Percentiles rank a stretch among this genome's conserved stretches.
Evolutionary conservation across 768 basidiomycete species (phyloP).

Genomic region (Amanita fuliginea): DNA sequence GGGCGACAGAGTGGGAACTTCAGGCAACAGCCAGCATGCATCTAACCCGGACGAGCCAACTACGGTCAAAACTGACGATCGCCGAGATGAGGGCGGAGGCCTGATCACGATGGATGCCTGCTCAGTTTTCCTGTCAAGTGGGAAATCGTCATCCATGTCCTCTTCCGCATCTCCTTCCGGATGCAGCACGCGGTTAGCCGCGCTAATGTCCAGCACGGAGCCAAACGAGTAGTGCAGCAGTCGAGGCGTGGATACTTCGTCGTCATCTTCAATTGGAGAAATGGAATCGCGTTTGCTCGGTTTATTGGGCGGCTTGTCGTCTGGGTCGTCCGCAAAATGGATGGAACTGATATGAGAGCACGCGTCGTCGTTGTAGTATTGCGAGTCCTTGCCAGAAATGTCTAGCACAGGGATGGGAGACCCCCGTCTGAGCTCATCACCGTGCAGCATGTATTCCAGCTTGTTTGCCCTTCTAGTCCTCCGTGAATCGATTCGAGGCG

Average conservation of each 20-base stretch:
- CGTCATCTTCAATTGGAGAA: neutral
- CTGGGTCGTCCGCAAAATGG: constrained; percentile 2
- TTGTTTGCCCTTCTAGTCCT: neutral
- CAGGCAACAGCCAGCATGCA: neutral
- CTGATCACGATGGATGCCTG: neutral
- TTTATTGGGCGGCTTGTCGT: neutral
- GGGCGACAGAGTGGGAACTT: constrained; percentile 1
- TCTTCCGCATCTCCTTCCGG: neutral
- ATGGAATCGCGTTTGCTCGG: neutral
- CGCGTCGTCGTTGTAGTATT: neutral
- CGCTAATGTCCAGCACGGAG: constrained; percentile 2
- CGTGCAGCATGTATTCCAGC: neutral
- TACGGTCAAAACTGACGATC: neutral
- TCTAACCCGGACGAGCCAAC: neutral
- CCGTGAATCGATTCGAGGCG: neutral
- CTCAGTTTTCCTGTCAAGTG: neutral
- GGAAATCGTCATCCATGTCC: neutral
- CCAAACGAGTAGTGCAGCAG: neutral
- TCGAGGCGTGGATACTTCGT: neutral
- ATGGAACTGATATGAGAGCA: constrained; percentile 1
- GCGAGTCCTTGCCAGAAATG: neutral
- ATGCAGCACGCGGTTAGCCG: neutral
- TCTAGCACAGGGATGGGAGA: neutral
- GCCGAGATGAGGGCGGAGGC: neutral
- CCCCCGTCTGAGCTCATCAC: neutral